Evolutionary conservation across 2,329 filamentous ascomycete genomes (phyloP), one percentile per base, ranked within the genome.

Genomic region (Eutypa lata): DNA sequence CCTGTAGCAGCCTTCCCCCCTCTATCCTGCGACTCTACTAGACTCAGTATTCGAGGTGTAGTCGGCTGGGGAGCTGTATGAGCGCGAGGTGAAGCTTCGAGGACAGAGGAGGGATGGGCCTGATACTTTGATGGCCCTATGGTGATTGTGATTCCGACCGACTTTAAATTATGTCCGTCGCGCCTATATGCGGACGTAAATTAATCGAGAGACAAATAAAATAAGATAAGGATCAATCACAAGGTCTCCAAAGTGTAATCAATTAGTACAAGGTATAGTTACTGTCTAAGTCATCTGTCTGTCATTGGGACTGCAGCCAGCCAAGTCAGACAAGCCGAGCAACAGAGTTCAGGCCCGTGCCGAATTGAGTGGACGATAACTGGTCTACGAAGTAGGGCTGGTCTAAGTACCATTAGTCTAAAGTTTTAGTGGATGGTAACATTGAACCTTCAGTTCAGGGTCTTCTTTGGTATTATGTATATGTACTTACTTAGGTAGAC

Each of bases 81-180:
- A 50, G 59, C 54, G 53, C 56, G 53, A 56, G 53, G 53, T 26
- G 42, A 28, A 51, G 52, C 47, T 57, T 59, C 59, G 55, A 58
- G 56, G 55, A 51, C 59, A 62, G 66, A 68, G 65, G 66, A 68
- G 66, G 64, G 64, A 60, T 58, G 50, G 47, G 51, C 49, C 43
- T 48, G 47, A 45, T 31, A 26, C 53, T 54, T 56, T 59, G 56
- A 56, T 16, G 55, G 60, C 50, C 63, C 47, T 61, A 67, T 66
- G 59, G 59, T 67, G 61, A 52, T 53, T 52, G 10, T 31, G 26
- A 31, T 31, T 10, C 6, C 26, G 26, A 31, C 10, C 26, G 26
- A 6, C 26, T 31, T 31, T 10, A 31, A 10, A 31, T 10, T 31
- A 10, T 10, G 26, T 31, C 7, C 3, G 16, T 28, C n/a, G n/a